phyloP scores from a whole-genome alignment of 2,329 filamentous ascomycete species.

The Dactylellina parvicollis region DNA sequence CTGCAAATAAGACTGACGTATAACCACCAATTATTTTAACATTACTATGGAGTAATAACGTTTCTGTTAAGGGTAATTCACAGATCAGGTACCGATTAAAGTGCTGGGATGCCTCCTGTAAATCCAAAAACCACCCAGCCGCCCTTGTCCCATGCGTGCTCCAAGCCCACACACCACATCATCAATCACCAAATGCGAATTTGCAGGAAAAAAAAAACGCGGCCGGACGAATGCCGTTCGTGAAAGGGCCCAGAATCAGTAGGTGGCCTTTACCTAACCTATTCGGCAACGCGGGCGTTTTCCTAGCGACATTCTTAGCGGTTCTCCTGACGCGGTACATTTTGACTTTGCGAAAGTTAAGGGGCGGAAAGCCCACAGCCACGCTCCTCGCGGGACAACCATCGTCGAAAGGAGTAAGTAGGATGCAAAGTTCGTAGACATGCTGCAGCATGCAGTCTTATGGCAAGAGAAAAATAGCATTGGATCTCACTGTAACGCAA shows the following conservation, averaged over 20 bases:
- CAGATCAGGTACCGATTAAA: slow-evolving; percentile 31
- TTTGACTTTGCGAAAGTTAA: slow-evolving; percentile 7
- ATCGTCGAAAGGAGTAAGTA: background rate
- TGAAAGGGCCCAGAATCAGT: slow-evolving; percentile 32
- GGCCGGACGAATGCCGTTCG: slow-evolving; percentile 11
- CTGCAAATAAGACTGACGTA: slow-evolving; percentile 32
- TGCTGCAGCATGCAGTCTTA: background rate
- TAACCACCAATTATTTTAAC: slow-evolving; percentile 15
- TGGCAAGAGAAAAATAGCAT: slow-evolving; percentile 7
- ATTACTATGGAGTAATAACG: background rate
- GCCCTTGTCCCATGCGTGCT: slow-evolving; percentile 21
- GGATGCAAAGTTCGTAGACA: background rate
- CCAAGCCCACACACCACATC: slow-evolving; percentile 1
- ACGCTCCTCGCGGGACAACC: slow-evolving; percentile 6
- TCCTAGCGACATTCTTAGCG: background rate
- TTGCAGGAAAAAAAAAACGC: slow-evolving; percentile 5
- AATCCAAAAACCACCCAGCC: slow-evolving; percentile 13
- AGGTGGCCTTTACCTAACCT: slow-evolving; percentile 17
- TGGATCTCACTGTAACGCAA: background rate
- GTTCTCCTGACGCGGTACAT: background rate
- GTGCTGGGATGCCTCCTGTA: slow-evolving; percentile 5
- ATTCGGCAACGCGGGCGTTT: slow-evolving; percentile 6
- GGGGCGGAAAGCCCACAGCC: slow-evolving; percentile 15
- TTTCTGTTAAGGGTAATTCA: slow-evolving; percentile 11
- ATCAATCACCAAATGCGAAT: no score